Conservation (phyloP, 495 filamentous ascomycete species). For the Tuber calosporum region DNA sequence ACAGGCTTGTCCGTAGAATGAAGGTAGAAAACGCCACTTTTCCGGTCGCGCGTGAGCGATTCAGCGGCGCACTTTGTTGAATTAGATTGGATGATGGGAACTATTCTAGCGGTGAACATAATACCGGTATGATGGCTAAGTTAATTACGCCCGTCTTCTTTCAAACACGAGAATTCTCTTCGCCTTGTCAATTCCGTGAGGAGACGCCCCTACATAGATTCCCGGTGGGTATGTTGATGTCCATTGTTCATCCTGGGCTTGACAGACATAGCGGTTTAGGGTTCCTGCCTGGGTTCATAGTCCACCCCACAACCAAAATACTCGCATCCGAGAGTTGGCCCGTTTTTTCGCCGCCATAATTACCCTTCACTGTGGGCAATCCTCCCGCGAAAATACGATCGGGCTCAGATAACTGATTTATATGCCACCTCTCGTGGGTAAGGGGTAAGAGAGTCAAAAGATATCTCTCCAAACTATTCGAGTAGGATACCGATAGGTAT, state of each 20-base stretch:
- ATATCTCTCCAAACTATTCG: too few species aligned
- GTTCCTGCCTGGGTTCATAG: too few species aligned
- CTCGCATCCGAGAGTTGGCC: background rate
- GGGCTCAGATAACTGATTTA: too few species aligned
- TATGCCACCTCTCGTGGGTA: too few species aligned
- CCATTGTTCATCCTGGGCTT: too few species aligned
- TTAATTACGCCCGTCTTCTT: conserved; percentile 66
- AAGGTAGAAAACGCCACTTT: conserved; percentile 75
- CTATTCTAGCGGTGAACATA: conserved; percentile 64
- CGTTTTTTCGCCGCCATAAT: background rate
- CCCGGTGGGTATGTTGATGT: background rate
- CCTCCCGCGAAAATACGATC: too few species aligned
- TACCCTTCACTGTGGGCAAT: background rate
- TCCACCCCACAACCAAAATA: background rate
- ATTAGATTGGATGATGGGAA: background rate
- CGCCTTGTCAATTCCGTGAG: conserved; percentile 12
- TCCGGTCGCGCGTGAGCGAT: conserved; percentile 61
- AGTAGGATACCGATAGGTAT: too few species aligned
- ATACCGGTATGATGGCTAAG: too few species aligned
- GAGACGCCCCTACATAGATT: too few species aligned
- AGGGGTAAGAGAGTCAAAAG: too few species aligned
- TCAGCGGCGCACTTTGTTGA: conserved; percentile 46
- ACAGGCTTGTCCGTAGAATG: conserved; percentile 74
- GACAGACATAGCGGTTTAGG: too few species aligned
- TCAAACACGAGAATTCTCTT: conserved; percentile 54